Evolutionary conservation across 768 basidiomycete species (phyloP), one percentile per base, ranked within the genome.

Genomic region (Pleurotus djamor): DNA sequence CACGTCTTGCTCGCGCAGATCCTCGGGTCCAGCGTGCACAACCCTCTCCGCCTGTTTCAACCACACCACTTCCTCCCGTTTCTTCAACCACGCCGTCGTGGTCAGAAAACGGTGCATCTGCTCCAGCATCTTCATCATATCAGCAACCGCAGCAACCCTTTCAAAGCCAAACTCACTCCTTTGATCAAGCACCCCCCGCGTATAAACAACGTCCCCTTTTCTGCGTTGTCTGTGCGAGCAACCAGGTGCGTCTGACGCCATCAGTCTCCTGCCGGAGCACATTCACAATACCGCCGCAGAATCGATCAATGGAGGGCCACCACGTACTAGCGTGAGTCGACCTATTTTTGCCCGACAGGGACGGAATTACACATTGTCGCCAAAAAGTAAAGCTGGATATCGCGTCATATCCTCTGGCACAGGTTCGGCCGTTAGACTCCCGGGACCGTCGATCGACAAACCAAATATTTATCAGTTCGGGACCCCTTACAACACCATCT

Each of bases 161-260:
- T 17, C n/a, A 28, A 47, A 49, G 28, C 17, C 64, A 47, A 35
- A 33, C 52, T 43, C 65, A 59, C n/a, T 36, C 21, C 5, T 32
- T 32, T 34, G 52, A 17, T 36, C 59, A 52, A 13, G 33, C 59
- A 10, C 54, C 44, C 12, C 41, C 71, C 37, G 59, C 64, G 28
- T 87, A 87, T 66, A 93, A 85, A 72, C 74, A 80, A 9, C 79
- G 91, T 9, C 94, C 93, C 2, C 69, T 97, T 48, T 98, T 98
- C 76, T 98, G 97, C 69, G 93, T 99, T 7, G 97, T 98, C 35
- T 99, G 97, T 70, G 96, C 97, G n/a, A 98, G 94, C 69, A 99
- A 99, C 69, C 94, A 98, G 79, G 96, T 92, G 71, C 61, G 84
- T 75, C 32, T 43, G 47, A 59, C 60, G 44, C 62, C 52, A 48